Base-by-base conservation (phyloP, 257 asterid genomes). In the Rhazya stricta region DNA sequence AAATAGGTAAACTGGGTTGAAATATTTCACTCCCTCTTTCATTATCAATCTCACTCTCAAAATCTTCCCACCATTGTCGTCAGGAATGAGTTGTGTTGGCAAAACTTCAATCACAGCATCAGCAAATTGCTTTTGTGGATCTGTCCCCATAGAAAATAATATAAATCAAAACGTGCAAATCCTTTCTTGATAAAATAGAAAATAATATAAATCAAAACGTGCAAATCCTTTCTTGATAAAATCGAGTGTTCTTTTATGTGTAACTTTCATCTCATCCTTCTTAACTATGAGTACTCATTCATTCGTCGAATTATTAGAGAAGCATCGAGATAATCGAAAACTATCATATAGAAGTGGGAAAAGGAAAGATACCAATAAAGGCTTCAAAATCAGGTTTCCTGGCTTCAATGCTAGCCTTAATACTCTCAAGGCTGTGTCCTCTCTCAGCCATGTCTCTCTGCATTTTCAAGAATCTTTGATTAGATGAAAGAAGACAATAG, bases 371-470 rank as follows among this genome's bases (percentile, higher is more conserved):
- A 89, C 99, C 99, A 76, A 94, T 94, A 82, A 82, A 94, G 42
- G 99, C 99, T 66, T 95, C 98, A 72, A 95, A 95, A 77, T 92
- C 97, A 7, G 99, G 97, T 68, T 95, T 92, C 46, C 98, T 77
- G 73, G 99, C 96, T 87, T 92, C 96, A 73, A 92, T 95, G 72
- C 99, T 95, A 46, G 99, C 99, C 80, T 92, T 89, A 83, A 92
- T 95, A 84, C 99, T 95, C 79, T 95, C 99, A 34, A 95, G 93
- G 67, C 97, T 95, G 93, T 95, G 99, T 12, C 99, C 99, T 88
- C 99, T 89, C 82, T 95, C 99, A 66, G 99, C 99, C 99, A 95
- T 95, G 85, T 95, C 99, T 79, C 99, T 88, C 99, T 94, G 85
- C 84, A 84, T 73, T 66, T 71, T 72, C 84, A 79, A 67, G 73